Base-by-base conservation (phyloP, 768 basidiomycete species). In the Cubamyces sp. region DNA sequence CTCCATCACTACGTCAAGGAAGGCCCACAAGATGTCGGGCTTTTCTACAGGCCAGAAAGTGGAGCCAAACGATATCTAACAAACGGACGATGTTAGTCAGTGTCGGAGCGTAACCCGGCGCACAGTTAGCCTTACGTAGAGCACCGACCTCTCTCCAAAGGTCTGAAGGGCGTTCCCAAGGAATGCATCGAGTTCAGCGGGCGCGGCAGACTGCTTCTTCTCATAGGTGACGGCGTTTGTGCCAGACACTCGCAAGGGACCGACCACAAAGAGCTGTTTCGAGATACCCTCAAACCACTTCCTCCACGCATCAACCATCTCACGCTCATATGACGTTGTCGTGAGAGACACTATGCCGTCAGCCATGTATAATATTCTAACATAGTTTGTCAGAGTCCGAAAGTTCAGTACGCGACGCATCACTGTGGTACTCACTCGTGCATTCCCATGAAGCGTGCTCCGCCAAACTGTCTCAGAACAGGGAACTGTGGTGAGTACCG, bases 341-440 rank as follows among this genome's bases (percentile, higher is more conserved):
- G 66, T 60, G 12, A 59, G 30, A 21, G 62, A 28, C 16, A 72
- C 19, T 2, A 61, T n/a, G 3, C 69, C 71, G 52, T 69, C 70
- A 19, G 18, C 16, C 9, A 40, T 12, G 14, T 49, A 30, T 39
- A 64, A 7, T 8, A 39, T 41, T 26, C 58, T 55, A n/a, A 19
- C 2, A 11, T 1, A 18, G 16, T 5, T 7, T 5, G 19, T 43
- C 9, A 48, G 37, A 21, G 19, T 8, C 6, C 39, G 6, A 45
- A 21, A 19, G 37, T 41, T 12, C 14, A 11, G 15, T 8, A 6
- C 16, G 42, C 16, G 16, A 16, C 16, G 42, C 9, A 16, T n/a
- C n/a, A n/a, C 42, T 5, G 19, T 14, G 42, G 19, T 14, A 39
- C 55, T 34, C 5, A 57, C 56, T 39, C 37, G 23, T 57, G 41